Base-by-base conservation (phyloP, 345 rosid species). In the Acer campestre region DNA sequence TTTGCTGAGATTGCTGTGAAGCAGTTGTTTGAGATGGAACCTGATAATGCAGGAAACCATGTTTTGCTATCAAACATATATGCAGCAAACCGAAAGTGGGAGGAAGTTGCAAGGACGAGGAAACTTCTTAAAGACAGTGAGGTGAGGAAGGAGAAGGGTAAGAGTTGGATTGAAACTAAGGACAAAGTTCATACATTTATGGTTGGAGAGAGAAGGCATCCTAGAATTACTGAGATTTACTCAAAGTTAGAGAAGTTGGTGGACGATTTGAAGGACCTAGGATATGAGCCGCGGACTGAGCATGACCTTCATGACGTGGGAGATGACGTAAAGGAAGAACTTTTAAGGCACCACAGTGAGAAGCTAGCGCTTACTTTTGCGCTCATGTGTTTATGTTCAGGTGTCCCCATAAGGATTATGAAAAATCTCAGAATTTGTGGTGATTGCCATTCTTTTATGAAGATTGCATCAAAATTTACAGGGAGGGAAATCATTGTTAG, bases 361-460 rank as follows among this genome's bases (percentile, higher is more conserved):
- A 92, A 92, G 81, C 85, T 91, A 4, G 94, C 95, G 31, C 82
- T 93, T 71, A 84, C 66, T 64, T 90, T 84, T 55, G 93, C 90
- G 35, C 49, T 89, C 25, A 89, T 91, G 85, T 80, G 87, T 84
- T 82, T 88, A 46, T 81, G 86, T 42, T 72, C 74, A 1, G 53
- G 79, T 49, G 85, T 79, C 73, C 85, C 86, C 42, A 84, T 95
- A 68, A 84, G 90, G 82, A 90, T 95, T 63, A 87, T 93, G 95
- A 90, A 89, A 85, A 91, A 90, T 70, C 81, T 93, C 67, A 85
- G 91, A 73, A 95, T 93, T 17, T 95, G 94, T 83, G 91, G 88
- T 56, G 94, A 95, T 73, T 93, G 97, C 69, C 93, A 95, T 87
- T 86, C 85, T 75, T 90, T 94, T 82, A 90, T 89, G 93, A 89